phyloP scores from a whole-genome alignment of 177 flowering plant genomes.

The Telopea speciosissima region DNA sequence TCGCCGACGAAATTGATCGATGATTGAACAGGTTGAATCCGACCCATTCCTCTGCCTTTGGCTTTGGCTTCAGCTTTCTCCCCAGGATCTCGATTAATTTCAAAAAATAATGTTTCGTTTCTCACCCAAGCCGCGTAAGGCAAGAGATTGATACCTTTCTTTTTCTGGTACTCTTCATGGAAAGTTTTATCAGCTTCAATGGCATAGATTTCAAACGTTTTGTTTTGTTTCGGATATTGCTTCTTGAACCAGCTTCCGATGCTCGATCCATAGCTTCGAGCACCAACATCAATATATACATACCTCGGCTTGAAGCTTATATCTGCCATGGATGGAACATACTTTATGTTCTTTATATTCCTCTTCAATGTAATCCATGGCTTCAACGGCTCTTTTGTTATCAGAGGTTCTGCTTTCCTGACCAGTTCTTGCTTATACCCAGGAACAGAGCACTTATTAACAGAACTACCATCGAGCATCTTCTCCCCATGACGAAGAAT shows the following conservation, averaged over 20 bases:
- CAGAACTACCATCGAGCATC: slow-evolving; percentile 13
- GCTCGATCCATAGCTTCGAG: slow-evolving; percentile 83
- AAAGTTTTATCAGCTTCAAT: slow-evolving; percentile 84
- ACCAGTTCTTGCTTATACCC: slow-evolving; percentile 52
- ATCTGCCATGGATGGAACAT: slow-evolving; percentile 65
- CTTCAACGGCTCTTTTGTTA: slow-evolving; percentile 69
- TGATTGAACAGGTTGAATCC: slow-evolving; percentile 48
- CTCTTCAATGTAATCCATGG: slow-evolving; percentile 82
- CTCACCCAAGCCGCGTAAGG: slow-evolving; percentile 90
- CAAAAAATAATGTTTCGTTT: slow-evolving; percentile 70
- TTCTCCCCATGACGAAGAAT: slow-evolving; percentile 10
- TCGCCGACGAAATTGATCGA: slow-evolving; percentile 21
- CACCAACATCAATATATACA: slow-evolving; percentile 87
- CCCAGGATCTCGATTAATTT: slow-evolving; percentile 63
- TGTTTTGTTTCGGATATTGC: slow-evolving; percentile 87
- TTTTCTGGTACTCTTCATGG: slow-evolving; percentile 49
- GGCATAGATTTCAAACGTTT: slow-evolving; percentile 76
- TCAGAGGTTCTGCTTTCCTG: slow-evolving; percentile 61
- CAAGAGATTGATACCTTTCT: slow-evolving; percentile 51
- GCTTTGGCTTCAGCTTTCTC: slow-evolving; percentile 19
- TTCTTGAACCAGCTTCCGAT: slow-evolving; percentile 90
- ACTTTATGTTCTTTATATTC: slow-evolving; percentile 63
- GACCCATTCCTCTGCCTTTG: slow-evolving; percentile 65
- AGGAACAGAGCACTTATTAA: slow-evolving; percentile 47
- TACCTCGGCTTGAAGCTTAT: slow-evolving; percentile 62